Conservation (phyloP, 495 filamentous ascomycete genomes). For the Melanomma pulvis-pyrius region DNA sequence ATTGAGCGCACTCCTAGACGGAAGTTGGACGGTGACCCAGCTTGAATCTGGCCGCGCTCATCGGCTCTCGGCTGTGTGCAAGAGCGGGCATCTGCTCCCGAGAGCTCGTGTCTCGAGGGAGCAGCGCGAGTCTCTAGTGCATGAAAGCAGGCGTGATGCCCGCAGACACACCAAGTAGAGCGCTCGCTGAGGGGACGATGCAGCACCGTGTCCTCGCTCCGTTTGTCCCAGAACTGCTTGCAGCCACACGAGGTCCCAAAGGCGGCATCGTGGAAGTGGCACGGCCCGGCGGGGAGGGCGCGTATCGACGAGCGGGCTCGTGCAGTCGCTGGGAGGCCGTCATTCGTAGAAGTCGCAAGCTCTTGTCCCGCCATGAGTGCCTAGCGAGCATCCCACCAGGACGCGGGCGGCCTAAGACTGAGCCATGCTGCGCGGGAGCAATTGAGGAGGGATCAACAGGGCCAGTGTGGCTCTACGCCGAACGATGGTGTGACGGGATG, state of each 20-base stretch:
- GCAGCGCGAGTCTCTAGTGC: slow-evolving; percentile 46
- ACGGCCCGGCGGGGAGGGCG: slow-evolving; percentile 53
- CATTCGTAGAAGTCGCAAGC: background rate
- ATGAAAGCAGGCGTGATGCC: slow-evolving; percentile 74
- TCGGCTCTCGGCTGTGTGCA: slow-evolving; percentile 11
- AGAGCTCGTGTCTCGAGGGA: background rate
- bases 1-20: background rate
- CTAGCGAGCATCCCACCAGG: slow-evolving; percentile 35
- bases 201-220: slow-evolving; percentile 40
- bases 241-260: slow-evolving; percentile 63
- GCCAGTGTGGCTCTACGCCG: background rate
- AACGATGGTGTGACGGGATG: background rate
- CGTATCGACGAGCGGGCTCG: slow-evolving; percentile 12
- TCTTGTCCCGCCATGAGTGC: slow-evolving; percentile 33
- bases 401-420: slow-evolving; percentile 14
- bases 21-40: slow-evolving; percentile 11
- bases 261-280: slow-evolving; percentile 63
- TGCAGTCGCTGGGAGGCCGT: background rate
- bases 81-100: background rate
- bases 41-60: slow-evolving; percentile 6
- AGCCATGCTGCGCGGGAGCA: slow-evolving; percentile 20
- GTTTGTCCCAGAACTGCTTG: slow-evolving; percentile 63
- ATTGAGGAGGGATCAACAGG: background rate
- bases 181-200: slow-evolving; percentile 42
- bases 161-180: slow-evolving; percentile 66